Evolutionary conservation across 2,329 filamentous ascomycete genomes (phyloP).

Genomic region (Alternaria metachromatica): DNA sequence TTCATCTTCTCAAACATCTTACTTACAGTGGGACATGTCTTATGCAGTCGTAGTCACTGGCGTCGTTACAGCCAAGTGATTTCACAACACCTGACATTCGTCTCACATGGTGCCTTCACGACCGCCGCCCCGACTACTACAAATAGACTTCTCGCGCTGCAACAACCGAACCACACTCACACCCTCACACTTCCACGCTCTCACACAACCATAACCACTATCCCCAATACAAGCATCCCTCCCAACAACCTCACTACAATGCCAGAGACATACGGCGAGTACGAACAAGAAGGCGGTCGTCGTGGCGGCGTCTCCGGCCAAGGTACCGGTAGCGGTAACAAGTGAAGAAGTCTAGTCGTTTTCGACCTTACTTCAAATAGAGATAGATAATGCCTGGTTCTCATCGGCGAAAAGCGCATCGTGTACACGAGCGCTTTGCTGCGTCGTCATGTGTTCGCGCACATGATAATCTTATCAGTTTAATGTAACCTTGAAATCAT

Average conservation of each 20-base stretch:
- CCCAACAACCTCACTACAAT: background rate
- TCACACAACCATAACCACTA: background rate
- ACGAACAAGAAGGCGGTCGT: conserved; percentile 11
- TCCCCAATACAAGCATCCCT: background rate
- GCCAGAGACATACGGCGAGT: conserved; percentile 8
- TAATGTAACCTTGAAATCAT: background rate
- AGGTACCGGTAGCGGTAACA: background rate
- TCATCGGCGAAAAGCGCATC: background rate
- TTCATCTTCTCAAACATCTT: background rate
- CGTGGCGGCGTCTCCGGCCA: conserved; percentile 14
- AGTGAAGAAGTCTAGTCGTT: background rate
- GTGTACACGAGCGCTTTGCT: background rate
- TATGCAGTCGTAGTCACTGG: background rate
- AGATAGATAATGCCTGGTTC: background rate
- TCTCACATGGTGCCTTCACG: background rate
- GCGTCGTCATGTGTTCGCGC: background rate
- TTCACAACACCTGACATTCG: background rate
- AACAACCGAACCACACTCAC: background rate
- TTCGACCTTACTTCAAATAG: background rate
- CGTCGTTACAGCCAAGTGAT: background rate
- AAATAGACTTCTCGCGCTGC: background rate
- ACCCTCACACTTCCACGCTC: background rate
- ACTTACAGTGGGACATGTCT: background rate
- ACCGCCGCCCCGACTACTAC: background rate
- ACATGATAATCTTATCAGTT: background rate